phyloP scores from a whole-genome alignment of 1,139 yeast genomes.

The Yamadazyma taylorii region DNA sequence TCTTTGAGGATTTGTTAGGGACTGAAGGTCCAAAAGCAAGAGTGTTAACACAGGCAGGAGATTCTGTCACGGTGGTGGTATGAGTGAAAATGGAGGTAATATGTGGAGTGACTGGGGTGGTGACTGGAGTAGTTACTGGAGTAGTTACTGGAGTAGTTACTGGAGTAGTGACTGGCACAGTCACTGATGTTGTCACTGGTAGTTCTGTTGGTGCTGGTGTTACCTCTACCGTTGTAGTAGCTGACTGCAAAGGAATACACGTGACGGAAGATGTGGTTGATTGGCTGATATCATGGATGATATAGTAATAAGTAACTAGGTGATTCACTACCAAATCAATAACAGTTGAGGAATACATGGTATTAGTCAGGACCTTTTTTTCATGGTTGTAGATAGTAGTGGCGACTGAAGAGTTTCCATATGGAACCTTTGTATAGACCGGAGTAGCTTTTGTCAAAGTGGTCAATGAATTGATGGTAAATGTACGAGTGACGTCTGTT shows the following conservation, averaged over 20 bases:
- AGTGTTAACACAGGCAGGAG: conserved; percentile 1
- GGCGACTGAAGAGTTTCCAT: conserved; percentile 7
- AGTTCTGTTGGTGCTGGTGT: conserved; percentile 2
- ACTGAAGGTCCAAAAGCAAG: background rate
- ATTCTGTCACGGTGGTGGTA: conserved; percentile 3
- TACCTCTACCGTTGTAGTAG: too few relatives aligned
- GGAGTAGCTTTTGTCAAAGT: conserved; percentile 5
- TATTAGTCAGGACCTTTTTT: conserved; percentile 3
- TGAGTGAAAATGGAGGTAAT: too few relatives aligned
- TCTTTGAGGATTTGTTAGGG: background rate
- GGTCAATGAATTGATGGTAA: conserved; percentile 3
- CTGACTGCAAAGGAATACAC: conserved; percentile 3
- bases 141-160: background rate
- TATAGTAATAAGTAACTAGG: conserved; percentile 8
- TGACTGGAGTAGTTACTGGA: background rate
- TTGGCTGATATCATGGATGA: conserved; percentile 1
- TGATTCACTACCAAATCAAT: conserved; percentile 5
- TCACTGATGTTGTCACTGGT: conserved; percentile 1
- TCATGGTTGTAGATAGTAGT: background rate
- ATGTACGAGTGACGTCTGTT: conserved; percentile 5
- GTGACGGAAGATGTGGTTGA: background rate
- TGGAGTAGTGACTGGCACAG: background rate
- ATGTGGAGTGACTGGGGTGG: background rate
- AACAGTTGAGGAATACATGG: conserved; percentile 8
- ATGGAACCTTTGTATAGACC: conserved; percentile 6